Percentiles rank a stretch among this genome's conserved stretches.
Evolutionary conservation across 2,329 filamentous ascomycete species (phyloP).

Genomic region (Cercospora sp.): DNA sequence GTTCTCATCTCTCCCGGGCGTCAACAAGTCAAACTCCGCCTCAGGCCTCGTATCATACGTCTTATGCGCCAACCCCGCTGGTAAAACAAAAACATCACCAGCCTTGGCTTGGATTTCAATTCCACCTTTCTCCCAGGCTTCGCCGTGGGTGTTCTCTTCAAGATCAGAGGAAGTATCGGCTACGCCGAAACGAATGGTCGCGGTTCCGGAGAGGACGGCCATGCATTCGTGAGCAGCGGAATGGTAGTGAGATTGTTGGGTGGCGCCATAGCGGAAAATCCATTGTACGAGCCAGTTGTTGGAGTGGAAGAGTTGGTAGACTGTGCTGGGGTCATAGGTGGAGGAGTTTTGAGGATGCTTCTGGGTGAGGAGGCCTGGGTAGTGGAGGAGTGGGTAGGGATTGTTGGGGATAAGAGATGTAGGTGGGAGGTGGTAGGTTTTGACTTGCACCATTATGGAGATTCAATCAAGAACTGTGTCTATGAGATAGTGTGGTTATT

Average conservation of each 20-base stretch:
- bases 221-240: conserved; percentile 59
- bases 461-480: not conserved
- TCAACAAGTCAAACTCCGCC: conserved; percentile 45
- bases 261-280: conserved; percentile 58
- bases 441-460: conserved; percentile 24
- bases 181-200: conserved; percentile 57
- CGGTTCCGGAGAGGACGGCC: conserved; percentile 55
- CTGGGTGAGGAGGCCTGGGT: conserved; percentile 46
- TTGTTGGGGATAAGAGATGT: conserved; percentile 54
- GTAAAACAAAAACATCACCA: conserved; percentile 61
- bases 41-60: conserved; percentile 48
- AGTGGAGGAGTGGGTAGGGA: conserved; percentile 55
- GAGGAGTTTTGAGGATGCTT: conserved; percentile 9
- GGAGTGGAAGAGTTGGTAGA: conserved; percentile 48
- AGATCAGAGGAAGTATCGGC: conserved; percentile 49
- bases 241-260: conserved; percentile 60
- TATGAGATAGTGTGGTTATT: not conserved
- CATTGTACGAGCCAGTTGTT: conserved; percentile 58
- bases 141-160: conserved; percentile 44
- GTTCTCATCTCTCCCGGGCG: conserved; percentile 40
- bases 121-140: conserved; percentile 48
- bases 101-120: conserved; percentile 50
- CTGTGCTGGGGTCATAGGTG: conserved; percentile 30
- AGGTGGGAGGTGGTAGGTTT: conserved; percentile 45
- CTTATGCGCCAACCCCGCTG: conserved; percentile 59